Percentiles rank a stretch among this genome's conserved stretches.
phyloP scores from a whole-genome alignment of 2,329 filamentous ascomycete genomes.

The Fusarium sp. region DNA sequence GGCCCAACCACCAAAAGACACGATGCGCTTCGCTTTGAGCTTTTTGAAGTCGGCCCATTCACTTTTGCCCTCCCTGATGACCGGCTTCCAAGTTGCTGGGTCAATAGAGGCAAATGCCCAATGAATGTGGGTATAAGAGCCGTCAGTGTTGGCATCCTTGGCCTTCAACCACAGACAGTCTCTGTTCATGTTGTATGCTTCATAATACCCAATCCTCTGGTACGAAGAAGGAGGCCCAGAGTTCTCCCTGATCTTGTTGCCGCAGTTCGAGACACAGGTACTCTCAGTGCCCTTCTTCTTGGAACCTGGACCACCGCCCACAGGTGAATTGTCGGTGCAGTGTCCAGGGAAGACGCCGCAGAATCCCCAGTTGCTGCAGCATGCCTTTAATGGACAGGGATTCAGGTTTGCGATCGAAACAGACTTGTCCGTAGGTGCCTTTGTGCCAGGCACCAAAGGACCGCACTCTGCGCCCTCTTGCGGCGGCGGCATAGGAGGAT shows the following conservation, averaged over 20 bases:
- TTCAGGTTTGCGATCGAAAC: slow-evolving; percentile 6
- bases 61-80: slow-evolving; percentile 32
- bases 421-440: not conserved
- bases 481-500: not conserved
- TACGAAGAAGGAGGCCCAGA: not conserved
- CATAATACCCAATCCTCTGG: slow-evolving; percentile 1
- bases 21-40: slow-evolving; percentile 39
- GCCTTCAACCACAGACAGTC: slow-evolving; percentile 5
- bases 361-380: slow-evolving; percentile 17
- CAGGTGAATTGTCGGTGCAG: not conserved
- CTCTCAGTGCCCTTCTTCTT: slow-evolving; percentile 3
- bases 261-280: slow-evolving; percentile 8
- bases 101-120: slow-evolving; percentile 48
- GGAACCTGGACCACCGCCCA: not conserved
- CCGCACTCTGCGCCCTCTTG: slow-evolving; percentile 10
- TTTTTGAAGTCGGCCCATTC: slow-evolving; percentile 41
- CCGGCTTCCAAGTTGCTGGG: slow-evolving; percentile 16
- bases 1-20: slow-evolving; percentile 45
- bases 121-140: slow-evolving; percentile 36
- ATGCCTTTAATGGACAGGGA: slow-evolving; percentile 11
- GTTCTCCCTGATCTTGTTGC: slow-evolving; percentile 3
- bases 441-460: slow-evolving; percentile 4
- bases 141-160: slow-evolving; percentile 29
- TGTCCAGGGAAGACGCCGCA: slow-evolving; percentile 7
- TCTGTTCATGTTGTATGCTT: not conserved